Base-by-base conservation (phyloP, 179 eudicot species). In the Silene noctiflora region DNA sequence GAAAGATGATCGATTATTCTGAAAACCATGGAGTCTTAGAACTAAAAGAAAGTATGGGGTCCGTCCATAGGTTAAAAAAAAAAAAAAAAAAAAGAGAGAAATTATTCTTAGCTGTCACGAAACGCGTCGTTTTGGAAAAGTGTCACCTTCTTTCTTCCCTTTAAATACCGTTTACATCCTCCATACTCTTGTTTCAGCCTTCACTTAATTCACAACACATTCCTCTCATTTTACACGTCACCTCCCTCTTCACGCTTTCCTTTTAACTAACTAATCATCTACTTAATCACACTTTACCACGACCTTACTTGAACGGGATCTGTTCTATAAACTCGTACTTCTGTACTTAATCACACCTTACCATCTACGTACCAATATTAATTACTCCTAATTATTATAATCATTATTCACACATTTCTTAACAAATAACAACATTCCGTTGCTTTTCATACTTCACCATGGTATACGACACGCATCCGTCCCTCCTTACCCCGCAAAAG, bases 81-180 rank as follows among this genome's bases (percentile, higher is more conserved):
- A n/a, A n/a, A n/a, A n/a, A n/a, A n/a, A n/a, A n/a, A n/a, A n/a
- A 33, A 5, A 33, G 39, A 33, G 39, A 27, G 20, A 42, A 29
- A 1, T 39, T 39, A 8, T n/a, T 65, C 31, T 64, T 66, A 24
- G 24, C 42, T 25, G 19, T 51, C 31, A 68, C 27, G 21, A 80
- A 66, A 75, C 79, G 82, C 78, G 58, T 70, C 80, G 80, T 75
- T 75, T 59, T 48, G 35, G 5, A 20, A 69, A 42, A 42, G n/a
- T 42, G 29, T 69, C 48, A 67, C 70, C 70, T 67, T 67, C 46
- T 17, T n/a, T 4, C 14, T 13, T 35, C 17, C 75, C 78, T 69
- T 33, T 73, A 73, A 16, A 63, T 77, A 81, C 71, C 81, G 75
- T 61, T 63, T 65, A 67, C 72, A 39, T 31, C 21, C 69, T 48